Evolutionary conservation across 805 yeast species (phyloP), one percentile per base, ranked within the genome.

Genomic region (Yarrowia sp.): DNA sequence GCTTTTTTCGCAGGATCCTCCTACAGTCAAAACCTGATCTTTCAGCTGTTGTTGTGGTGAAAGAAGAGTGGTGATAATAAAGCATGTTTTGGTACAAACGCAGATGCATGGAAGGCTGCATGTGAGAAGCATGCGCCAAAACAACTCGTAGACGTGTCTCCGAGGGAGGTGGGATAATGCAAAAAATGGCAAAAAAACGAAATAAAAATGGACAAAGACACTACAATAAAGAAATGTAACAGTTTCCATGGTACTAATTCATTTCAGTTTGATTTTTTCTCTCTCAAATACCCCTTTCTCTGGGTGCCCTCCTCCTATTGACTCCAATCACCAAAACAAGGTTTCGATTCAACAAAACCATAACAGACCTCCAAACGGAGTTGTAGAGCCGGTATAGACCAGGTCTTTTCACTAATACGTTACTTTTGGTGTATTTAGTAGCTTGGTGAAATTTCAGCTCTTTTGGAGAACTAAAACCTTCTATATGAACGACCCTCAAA

Each of bases 101-200:
- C 63, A 40, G n/a, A 30, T 55, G 63, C 63, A 55, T 24, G 20
- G n/a, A 4, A 40, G 5, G 15, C 17, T 40, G 63, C 63, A 40
- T 17, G 12, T 40, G 14, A 7, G n/a, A 55, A n/a, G 63, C 63
- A 40, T 40, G 19, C 63, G 63, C 63, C 63, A 55, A 55, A 55
- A 55, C 63, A 55, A 55, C 63, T 24, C 30, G 63, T 20, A 9
- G 13, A 9, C 58, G 58, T 52, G 58, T 38, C 24, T 15, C 15
- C 5, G n/a, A n/a, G n/a, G n/a, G n/a, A 20, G 15, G 6, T 30
- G 30, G 20, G 49, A 14, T 17, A 13, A 10, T n/a, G n/a, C n/a
- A 2, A 9, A 43, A 19, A 10, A 6, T 36, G 38, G 10, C 13
- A 36, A 9, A 36, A 36, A 10, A 10, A 10, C 8, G 38, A 10